Conservation (phyloP, 805 yeast species). For the Metschnikowia arizonensis region DNA sequence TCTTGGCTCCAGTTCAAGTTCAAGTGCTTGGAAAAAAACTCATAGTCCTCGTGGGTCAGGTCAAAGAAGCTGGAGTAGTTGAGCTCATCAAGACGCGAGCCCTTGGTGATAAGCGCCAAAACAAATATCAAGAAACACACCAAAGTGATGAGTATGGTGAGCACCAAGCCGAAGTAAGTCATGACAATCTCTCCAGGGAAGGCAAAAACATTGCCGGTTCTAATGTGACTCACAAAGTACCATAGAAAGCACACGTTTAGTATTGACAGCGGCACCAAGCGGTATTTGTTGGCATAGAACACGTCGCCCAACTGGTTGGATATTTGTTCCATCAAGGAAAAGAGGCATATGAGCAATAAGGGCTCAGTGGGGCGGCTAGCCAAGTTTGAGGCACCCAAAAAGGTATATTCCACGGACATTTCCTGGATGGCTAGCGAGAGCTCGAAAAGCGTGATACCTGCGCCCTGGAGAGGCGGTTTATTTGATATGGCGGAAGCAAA, state of each 20-base stretch:
- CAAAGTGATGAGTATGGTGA: constrained; percentile 46
- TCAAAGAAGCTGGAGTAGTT: constrained; percentile 34
- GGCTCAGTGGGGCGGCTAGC: constrained; percentile 48
- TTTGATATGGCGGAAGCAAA: constrained; percentile 58
- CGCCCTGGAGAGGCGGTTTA: constrained; percentile 52
- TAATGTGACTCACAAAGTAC: constrained; percentile 32
- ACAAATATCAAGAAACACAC: constrained; percentile 52
- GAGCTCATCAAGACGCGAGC: constrained; percentile 35
- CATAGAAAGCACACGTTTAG: constrained; percentile 47
- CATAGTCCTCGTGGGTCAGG: constrained; percentile 23
- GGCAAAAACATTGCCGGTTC: constrained; percentile 37
- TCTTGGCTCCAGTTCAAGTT: constrained; percentile 52
- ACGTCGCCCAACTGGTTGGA: constrained; percentile 61
- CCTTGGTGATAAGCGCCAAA: constrained; percentile 56
- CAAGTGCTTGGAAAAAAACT: constrained; percentile 23
- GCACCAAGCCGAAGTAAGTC: constrained; percentile 65
- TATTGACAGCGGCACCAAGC: constrained; percentile 60
- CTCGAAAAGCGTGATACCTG: constrained; percentile 71
- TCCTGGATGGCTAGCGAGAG: constrained; percentile 75
- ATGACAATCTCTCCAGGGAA: constrained; percentile 55
- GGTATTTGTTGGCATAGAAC: constrained; percentile 46
- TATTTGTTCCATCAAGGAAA: constrained; percentile 56
- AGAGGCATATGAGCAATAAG: constrained; percentile 47
- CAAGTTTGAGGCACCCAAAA: constrained; percentile 17
- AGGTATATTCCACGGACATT: constrained; percentile 42